phyloP scores from a whole-genome alignment of 495 filamentous ascomycete genomes.

The Neurospora sp. region DNA sequence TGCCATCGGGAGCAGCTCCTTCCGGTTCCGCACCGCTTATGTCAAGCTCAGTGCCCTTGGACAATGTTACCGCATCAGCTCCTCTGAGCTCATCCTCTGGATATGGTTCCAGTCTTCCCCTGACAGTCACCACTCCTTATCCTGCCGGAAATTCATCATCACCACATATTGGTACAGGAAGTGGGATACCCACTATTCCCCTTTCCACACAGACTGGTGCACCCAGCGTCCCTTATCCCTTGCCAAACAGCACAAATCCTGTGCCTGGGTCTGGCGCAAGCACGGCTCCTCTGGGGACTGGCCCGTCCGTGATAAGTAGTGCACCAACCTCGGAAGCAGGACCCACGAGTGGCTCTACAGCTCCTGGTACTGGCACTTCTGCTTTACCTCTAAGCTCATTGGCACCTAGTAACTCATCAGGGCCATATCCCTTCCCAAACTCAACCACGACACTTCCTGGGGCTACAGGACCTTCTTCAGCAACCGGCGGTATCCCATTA shows the following conservation, averaged over 20 bases:
- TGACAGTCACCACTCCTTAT: background rate
- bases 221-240: conserved; percentile 3
- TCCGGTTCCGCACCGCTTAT: background rate
- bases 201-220: background rate
- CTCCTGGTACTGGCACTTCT: background rate
- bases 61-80: background rate
- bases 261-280: background rate
- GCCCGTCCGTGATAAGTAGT: conserved; percentile 1
- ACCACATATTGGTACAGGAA: background rate
- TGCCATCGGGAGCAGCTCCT: background rate
- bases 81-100: background rate
- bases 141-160: background rate
- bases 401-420: background rate
- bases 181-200: background rate
- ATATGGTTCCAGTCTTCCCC: background rate
- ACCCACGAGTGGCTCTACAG: background rate
- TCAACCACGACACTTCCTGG: background rate
- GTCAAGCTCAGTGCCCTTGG: background rate
- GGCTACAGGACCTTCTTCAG: background rate
- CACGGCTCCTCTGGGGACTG: conserved; percentile 1
- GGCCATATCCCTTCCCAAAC: background rate
- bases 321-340: background rate
- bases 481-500: background rate
- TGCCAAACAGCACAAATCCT: conserved; percentile 6
- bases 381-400: background rate